Evolutionary conservation across 169 alveolate genomes (phyloP), one percentile per base, ranked within the genome.

Genomic region (Cryptosporidium andersoni): DNA sequence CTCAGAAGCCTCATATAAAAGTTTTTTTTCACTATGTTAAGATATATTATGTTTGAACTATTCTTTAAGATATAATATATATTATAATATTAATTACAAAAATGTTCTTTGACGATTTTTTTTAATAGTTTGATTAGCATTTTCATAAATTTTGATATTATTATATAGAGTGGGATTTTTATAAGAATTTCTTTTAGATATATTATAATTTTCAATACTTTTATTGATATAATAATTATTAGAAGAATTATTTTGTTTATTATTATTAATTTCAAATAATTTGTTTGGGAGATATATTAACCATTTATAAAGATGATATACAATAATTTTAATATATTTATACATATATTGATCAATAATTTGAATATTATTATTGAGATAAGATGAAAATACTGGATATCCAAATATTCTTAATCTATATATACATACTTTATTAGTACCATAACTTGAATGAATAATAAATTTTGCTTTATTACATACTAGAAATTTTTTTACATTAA

Each of bases 331-430:
- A n/a, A 56, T 25, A n/a, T 56, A 11, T 56, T 56, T 11, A 56
- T 49, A 49, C 0, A 49, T 49, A 49, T 9, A 49, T 9, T 49
- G 55, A 9, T 49, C 0, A 49, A 49, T 49, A 49, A 9, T 49
- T 56, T 8, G 65, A 14, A 14, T 56, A 25, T 56, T 7, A 11
- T 11, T 8, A 56, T 14, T n/a, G 1, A 25, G 14, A 14, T 56
- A 9, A 11, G 9, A 11, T 56, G 25, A 4, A 43, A 49, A 43
- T 9, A n/a, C 16, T 4, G 11, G 42, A 6, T 74, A 48, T 2
- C 85, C 85, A 36, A 58, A 74, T 11, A 74, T 42, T 74, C 85
- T 74, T 4, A 74, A 49, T 58, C 60, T 74, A 11, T 74, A 74
- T 42, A 74, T 47, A 60, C 85, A 74, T 34, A 47, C 56, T 42